Percentiles rank a stretch among this genome's conserved stretches.
Conservation (phyloP, 2,329 filamentous ascomycete genomes). For the Colletotrichum sp. region DNA sequence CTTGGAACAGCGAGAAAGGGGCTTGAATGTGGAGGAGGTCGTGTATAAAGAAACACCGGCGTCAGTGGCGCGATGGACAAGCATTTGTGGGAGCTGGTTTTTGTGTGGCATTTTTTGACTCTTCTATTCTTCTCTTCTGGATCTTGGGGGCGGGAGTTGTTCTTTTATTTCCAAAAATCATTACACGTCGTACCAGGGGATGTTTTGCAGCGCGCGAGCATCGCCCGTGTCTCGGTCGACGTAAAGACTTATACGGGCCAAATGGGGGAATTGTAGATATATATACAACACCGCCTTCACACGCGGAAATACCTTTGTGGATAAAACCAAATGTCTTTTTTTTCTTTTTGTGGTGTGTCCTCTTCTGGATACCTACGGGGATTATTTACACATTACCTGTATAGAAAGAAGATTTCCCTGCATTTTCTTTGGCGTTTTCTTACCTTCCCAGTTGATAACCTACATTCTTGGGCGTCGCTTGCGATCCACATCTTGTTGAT, state of each 20-base stretch:
- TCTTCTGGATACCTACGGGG: not conserved
- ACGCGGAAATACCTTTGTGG: not conserved
- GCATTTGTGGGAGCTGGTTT: slow-evolving; percentile 8
- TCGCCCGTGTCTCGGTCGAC: not conserved
- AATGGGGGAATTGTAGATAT: not conserved
- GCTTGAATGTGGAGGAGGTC: not conserved
- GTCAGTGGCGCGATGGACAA: slow-evolving; percentile 19
- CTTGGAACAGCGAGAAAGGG: not conserved
- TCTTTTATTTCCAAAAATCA: not conserved
- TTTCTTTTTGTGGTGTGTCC: not conserved
- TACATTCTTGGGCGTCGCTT: slow-evolving; percentile 5
- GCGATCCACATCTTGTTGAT: not conserved
- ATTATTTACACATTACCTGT: not conserved
- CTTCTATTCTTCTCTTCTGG: not conserved
- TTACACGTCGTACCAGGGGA: not conserved
- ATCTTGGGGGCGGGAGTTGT: not conserved
- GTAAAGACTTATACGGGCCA: not conserved
- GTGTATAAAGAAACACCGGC: slow-evolving; percentile 21
- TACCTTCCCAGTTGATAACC: not conserved
- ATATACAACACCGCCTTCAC: not conserved
- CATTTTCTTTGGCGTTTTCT: not conserved
- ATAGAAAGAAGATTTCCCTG: not conserved
- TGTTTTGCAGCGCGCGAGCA: slow-evolving; percentile 20
- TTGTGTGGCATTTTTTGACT: not conserved
- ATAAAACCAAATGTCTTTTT: not conserved